Evolutionary conservation across 2,329 filamentous ascomycete genomes (phyloP).

Genomic region (Lizonia empirigonia): DNA sequence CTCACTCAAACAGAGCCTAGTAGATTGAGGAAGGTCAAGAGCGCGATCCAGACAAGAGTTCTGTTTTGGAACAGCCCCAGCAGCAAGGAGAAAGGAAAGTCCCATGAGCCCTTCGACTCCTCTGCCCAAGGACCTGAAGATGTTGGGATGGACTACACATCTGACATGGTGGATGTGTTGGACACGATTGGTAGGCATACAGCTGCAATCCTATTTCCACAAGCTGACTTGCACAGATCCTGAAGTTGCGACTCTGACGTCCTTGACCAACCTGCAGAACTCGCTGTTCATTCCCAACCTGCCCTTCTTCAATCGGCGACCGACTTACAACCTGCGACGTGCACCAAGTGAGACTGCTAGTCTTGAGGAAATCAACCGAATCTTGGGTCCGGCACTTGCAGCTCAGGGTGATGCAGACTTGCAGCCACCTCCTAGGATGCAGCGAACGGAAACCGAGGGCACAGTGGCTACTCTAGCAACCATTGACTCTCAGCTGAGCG

Average conservation of each 20-base stretch:
- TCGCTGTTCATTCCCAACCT: constrained; percentile 84
- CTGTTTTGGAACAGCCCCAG: constrained; percentile 33
- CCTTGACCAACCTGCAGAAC: constrained; percentile 87
- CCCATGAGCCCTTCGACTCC: constrained; percentile 1
- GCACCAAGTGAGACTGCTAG: constrained; percentile 47
- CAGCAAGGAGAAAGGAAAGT: constrained; percentile 14
- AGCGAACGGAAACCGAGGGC: constrained; percentile 31
- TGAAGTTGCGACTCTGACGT: constrained; percentile 80
- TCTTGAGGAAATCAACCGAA: constrained; percentile 38
- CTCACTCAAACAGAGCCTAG: constrained; percentile 22
- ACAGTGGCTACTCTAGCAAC: constrained; percentile 56
- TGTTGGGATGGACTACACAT: constrained; percentile 58
- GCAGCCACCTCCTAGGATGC: constrained; percentile 26
- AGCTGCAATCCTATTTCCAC: too few relatives aligned
- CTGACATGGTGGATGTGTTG: constrained; percentile 68
- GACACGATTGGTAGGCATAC: constrained; percentile 67
- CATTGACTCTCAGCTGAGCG: constrained; percentile 70
- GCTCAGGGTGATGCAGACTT: constrained; percentile 22
- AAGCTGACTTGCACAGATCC: constrained; percentile 63
- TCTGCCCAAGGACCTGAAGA: constrained; percentile 3
- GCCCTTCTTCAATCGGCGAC: constrained; percentile 77
- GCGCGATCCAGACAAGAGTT: constrained; percentile 36
- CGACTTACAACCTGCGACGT: constrained; percentile 75
- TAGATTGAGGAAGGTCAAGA: constrained; percentile 37
- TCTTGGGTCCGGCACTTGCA: constrained; percentile 29